Percentiles rank a stretch among this genome's conserved stretches.
Conservation (phyloP, 257 asterid genomes). For the Ligustrum vulgare region DNA sequence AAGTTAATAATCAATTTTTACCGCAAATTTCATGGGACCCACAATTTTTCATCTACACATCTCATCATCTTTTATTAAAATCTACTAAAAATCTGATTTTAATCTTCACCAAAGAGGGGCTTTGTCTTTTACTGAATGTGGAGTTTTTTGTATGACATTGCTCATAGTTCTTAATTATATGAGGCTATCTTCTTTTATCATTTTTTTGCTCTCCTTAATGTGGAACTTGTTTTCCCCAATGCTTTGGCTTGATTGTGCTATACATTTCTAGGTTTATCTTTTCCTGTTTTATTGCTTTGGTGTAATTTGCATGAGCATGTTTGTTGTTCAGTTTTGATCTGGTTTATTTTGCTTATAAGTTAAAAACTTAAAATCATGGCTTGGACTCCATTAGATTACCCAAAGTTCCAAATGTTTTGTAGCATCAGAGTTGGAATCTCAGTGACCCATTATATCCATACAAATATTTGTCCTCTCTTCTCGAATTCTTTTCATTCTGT, state of each 20-base stretch:
- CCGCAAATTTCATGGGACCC: too few relatives aligned
- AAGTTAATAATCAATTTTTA: too few relatives aligned
- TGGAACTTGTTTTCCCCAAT: background rate
- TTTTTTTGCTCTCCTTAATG: conserved; percentile 2
- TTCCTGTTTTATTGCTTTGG: background rate
- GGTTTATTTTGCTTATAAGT: conserved; percentile 1
- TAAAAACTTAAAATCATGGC: conserved; percentile 2
- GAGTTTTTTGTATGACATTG: conserved; percentile 8
- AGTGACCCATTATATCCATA: background rate
- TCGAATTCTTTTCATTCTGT: background rate
- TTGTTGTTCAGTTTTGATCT: background rate
- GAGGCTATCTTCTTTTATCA: background rate
- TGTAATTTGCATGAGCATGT: background rate
- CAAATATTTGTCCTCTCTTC: background rate
- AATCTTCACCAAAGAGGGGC: too few relatives aligned
- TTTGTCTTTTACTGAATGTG: background rate
- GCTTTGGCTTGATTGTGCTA: background rate
- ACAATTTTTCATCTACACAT: too few relatives aligned
- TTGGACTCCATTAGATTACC: background rate
- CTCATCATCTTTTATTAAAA: too few relatives aligned
- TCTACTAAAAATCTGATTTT: too few relatives aligned
- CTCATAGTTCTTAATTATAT: conserved; percentile 5
- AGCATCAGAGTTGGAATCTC: background rate
- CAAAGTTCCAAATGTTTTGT: conserved; percentile 2
- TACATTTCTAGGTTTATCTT: background rate